phyloP scores from a whole-genome alignment of 331 rosid genomes.

The Erythrophleum ivorense region DNA sequence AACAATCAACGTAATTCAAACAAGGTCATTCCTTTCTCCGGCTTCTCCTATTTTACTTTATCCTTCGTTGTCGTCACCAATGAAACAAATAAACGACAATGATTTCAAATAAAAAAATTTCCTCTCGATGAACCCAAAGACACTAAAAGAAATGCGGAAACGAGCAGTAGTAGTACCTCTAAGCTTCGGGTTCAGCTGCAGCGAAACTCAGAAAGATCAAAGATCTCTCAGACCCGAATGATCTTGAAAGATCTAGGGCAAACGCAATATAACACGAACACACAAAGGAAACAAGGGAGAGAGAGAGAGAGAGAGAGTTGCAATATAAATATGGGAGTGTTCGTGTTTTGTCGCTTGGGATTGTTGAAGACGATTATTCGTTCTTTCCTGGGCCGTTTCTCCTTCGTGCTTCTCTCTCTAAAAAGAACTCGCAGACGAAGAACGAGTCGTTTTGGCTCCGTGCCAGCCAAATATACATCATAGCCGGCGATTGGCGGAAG shows the following conservation, averaged over 20 bases:
- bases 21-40: background rate
- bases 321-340: background rate
- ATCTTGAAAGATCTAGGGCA: slow-evolving; percentile 44
- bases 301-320: slow-evolving; percentile 1
- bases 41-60: background rate
- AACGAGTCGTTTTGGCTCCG: slow-evolving; percentile 7
- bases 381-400: background rate
- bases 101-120: background rate
- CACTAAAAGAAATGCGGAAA: slow-evolving; percentile 2
- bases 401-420: background rate
- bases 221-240: slow-evolving; percentile 35
- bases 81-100: background rate
- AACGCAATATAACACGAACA: slow-evolving; percentile 12
- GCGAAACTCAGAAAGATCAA: slow-evolving; percentile 18
- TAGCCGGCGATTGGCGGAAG: slow-evolving; percentile 15
- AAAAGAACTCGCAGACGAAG: slow-evolving; percentile 1
- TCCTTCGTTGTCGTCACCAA: background rate
- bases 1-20: slow-evolving; percentile 7
- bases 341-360: slow-evolving; percentile 1
- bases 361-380: slow-evolving; percentile 12
- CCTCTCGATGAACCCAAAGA: background rate
- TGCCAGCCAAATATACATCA: slow-evolving; percentile 3
- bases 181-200: slow-evolving; percentile 7
- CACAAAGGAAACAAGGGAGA: background rate
- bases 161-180: slow-evolving; percentile 24